Conservation (phyloP, 2,329 filamentous ascomycete genomes). For the Fusarium scirpi region DNA sequence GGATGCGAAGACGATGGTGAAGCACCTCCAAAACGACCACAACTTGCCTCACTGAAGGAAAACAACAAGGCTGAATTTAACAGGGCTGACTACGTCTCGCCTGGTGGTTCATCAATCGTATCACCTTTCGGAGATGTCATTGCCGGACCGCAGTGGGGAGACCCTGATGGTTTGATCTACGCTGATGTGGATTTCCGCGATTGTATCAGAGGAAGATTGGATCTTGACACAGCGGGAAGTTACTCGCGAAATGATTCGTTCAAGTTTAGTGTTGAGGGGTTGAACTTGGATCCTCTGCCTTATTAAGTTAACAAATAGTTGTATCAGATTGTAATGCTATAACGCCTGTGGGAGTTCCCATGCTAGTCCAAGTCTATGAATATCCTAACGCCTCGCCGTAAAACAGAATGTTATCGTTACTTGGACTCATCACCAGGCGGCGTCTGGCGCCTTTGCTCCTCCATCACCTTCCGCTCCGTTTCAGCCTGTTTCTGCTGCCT, state of each 20-base stretch:
- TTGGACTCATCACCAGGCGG: constrained; percentile 43
- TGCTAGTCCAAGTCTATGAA: constrained; percentile 14
- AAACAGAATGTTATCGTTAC: constrained; percentile 13
- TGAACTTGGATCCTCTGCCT: constrained; percentile 69
- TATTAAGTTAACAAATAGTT: constrained; percentile 50
- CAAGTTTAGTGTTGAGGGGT: constrained; percentile 68
- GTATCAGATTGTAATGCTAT: constrained; percentile 31
- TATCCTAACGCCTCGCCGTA: constrained; percentile 28
- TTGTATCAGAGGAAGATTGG: constrained; percentile 82
- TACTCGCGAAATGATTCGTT: constrained; percentile 81
- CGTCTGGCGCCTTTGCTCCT: constrained; percentile 47
- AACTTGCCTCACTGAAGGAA: not conserved
- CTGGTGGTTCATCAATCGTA: constrained; percentile 86
- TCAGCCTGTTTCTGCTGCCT: constrained; percentile 51
- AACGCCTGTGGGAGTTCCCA: constrained; percentile 9
- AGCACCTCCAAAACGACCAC: constrained; percentile 7
- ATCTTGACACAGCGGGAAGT: constrained; percentile 86
- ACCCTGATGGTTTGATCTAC: constrained; percentile 73
- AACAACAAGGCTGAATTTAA: not conserved
- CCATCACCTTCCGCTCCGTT: constrained; percentile 49
- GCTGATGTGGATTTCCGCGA: constrained; percentile 89
- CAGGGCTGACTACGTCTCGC: constrained; percentile 67
- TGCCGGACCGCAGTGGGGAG: constrained; percentile 86
- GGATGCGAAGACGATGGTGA: constrained; percentile 48
- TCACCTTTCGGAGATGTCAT: constrained; percentile 84